Percentiles rank a stretch among this genome's conserved stretches.
phyloP scores from a whole-genome alignment of 1,139 yeast genomes.

The Casaregolazyma suthepensis region DNA sequence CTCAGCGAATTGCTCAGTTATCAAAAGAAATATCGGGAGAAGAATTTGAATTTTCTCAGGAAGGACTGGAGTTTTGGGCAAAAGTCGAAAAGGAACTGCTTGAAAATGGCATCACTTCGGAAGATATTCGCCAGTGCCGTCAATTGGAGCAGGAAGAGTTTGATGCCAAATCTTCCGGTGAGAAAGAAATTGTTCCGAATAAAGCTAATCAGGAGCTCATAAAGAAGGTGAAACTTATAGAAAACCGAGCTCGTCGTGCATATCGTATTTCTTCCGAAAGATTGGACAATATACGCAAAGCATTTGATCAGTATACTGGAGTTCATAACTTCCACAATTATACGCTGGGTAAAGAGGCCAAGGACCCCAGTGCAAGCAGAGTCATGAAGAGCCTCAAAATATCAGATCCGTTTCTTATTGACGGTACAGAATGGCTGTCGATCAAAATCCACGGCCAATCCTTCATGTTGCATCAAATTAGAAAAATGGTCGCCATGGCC shows the following conservation, averaged over 20 bases:
- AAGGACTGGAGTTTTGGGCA: slow-evolving; percentile 71
- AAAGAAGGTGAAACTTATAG: slow-evolving; percentile 56
- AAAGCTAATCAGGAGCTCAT: slow-evolving; percentile 31
- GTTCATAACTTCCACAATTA: slow-evolving; percentile 94
- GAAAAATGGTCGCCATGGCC: slow-evolving; percentile 98
- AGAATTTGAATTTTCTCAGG: slow-evolving; percentile 50
- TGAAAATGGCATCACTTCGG: slow-evolving; percentile 29
- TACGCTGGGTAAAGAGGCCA: slow-evolving; percentile 81
- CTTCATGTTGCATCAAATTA: slow-evolving; percentile 95
- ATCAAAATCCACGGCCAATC: slow-evolving; percentile 97
- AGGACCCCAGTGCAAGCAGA: slow-evolving; percentile 79
- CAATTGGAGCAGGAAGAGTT: slow-evolving; percentile 25
- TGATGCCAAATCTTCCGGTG: slow-evolving; percentile 14
- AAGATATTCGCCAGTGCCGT: slow-evolving; percentile 30
- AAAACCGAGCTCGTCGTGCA: slow-evolving; percentile 60
- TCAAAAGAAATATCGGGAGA: slow-evolving; percentile 52
- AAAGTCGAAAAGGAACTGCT: slow-evolving; percentile 35
- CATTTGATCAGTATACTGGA: slow-evolving; percentile 72
- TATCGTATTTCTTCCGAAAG: slow-evolving; percentile 62
- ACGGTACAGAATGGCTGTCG: slow-evolving; percentile 94
- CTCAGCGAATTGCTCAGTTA: slow-evolving; percentile 51
- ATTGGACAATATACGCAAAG: slow-evolving; percentile 55
- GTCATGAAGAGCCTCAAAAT: slow-evolving; percentile 74
- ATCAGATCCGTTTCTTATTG: slow-evolving; percentile 87
- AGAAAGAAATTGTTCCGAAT: slow-evolving; percentile 30